Conservation (phyloP, 805 yeast genomes). For the Ogataea dorogensis region DNA sequence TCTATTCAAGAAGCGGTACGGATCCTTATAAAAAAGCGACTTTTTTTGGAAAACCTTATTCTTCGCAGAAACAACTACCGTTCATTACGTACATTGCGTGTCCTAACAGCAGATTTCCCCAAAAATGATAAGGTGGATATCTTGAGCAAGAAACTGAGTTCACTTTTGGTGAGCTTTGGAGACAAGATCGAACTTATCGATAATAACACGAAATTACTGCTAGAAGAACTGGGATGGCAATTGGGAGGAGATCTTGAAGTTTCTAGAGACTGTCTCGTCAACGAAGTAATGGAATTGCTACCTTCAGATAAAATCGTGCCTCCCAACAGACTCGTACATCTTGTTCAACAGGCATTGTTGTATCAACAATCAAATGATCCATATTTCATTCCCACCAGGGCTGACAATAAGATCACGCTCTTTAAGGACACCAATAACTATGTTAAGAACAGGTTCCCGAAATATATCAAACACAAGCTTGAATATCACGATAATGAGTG, state of each 20-base stretch:
- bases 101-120: slow-evolving; percentile 27
- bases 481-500: slow-evolving; percentile 67
- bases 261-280: slow-evolving; percentile 42
- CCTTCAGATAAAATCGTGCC: slow-evolving; percentile 45
- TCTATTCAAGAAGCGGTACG: slow-evolving; percentile 14
- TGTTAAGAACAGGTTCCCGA: slow-evolving; percentile 39
- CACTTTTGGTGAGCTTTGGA: slow-evolving; percentile 27
- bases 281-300: slow-evolving; percentile 43
- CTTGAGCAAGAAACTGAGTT: slow-evolving; percentile 19
- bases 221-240: slow-evolving; percentile 23
- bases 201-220: slow-evolving; percentile 13
- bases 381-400: slow-evolving; percentile 21
- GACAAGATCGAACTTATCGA: slow-evolving; percentile 17
- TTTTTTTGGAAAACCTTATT: slow-evolving; percentile 41
- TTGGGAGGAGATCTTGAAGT: slow-evolving; percentile 6
- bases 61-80: slow-evolving; percentile 29
- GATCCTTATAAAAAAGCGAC: slow-evolving; percentile 40
- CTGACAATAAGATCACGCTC: slow-evolving; percentile 17
- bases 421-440: slow-evolving; percentile 19
- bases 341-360: slow-evolving; percentile 50
- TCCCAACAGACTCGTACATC: slow-evolving; percentile 50
- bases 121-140: slow-evolving; percentile 7
- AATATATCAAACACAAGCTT: slow-evolving; percentile 44
- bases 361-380: slow-evolving; percentile 40
- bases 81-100: slow-evolving; percentile 40